Evolutionary conservation across 2,329 filamentous ascomycete genomes (phyloP).

Genomic region (Arthrobotrys entomopaga): DNA sequence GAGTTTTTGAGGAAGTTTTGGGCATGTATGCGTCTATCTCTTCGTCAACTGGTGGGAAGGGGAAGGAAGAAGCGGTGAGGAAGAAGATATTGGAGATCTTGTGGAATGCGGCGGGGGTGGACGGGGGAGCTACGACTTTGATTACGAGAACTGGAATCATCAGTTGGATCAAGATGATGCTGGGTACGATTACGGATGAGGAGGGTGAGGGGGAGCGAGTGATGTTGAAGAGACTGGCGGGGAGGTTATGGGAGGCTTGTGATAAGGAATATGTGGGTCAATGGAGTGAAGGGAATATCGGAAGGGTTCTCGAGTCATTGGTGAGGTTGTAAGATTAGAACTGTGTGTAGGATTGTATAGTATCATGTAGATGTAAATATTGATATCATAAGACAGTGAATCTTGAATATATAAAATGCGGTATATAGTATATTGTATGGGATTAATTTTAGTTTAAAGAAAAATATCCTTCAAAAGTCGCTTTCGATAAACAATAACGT

Average conservation of each 20-base stretch:
- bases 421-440: too few species aligned
- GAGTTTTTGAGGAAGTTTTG: conserved; percentile 44
- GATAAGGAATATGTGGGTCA: conserved; percentile 57
- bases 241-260: conserved; percentile 57
- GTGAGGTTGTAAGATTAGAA: conserved; percentile 6
- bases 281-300: conserved; percentile 57
- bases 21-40: conserved; percentile 14
- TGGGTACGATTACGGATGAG: conserved; percentile 10
- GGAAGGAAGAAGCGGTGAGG: conserved; percentile 33
- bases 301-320: conserved; percentile 28
- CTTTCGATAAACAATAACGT: too few species aligned
- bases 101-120: conserved; percentile 57
- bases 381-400: too few species aligned
- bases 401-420: too few species aligned
- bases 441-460: too few species aligned
- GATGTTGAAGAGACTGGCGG: conserved; percentile 56
- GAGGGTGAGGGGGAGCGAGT: conserved; percentile 39
- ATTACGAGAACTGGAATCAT: conserved; percentile 58
- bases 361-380: too few species aligned
- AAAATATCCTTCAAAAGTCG: too few species aligned
- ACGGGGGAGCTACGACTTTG: conserved; percentile 58
- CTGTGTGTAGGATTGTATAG: not conserved
- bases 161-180: conserved; percentile 56
- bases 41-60: conserved; percentile 1
- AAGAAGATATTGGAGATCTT: conserved; percentile 57